A percentile compares a stretch with the other conserved stretches of the same genome.
Evolutionary conservation across 805 yeast species (phyloP).

Genomic region (Clavispora santaluciae): DNA sequence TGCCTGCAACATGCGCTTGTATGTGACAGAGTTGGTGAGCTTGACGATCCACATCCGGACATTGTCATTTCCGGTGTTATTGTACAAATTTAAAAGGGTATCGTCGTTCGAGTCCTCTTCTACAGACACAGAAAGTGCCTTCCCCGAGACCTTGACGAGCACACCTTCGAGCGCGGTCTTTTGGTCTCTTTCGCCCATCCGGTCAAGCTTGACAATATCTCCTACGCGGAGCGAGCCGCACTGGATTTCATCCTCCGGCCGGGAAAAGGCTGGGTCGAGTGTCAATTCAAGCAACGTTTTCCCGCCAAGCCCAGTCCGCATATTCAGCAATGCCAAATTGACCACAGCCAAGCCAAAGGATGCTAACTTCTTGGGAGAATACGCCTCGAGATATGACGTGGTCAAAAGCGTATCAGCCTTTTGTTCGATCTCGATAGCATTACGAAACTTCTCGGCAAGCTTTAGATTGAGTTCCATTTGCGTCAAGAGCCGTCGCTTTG

Average conservation of each 20-base stretch:
- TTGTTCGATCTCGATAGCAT: conserved; percentile 37
- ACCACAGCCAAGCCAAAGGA: conserved; percentile 69
- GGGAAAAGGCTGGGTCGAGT: conserved; percentile 45
- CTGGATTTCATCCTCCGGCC: conserved; percentile 29
- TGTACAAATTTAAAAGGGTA: conserved; percentile 42
- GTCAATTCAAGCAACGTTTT: conserved; percentile 59
- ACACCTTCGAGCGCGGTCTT: conserved; percentile 53
- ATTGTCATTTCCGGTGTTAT: conserved; percentile 33
- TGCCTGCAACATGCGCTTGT: conserved; percentile 74
- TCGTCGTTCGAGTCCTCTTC: conserved; percentile 49
- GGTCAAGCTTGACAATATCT: conserved; percentile 66
- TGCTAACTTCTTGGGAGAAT: conserved; percentile 62
- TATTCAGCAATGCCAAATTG: conserved; percentile 55
- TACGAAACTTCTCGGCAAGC: conserved; percentile 15
- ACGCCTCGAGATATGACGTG: conserved; percentile 26
- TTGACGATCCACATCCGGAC: conserved; percentile 63
- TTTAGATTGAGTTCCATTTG: conserved; percentile 4
- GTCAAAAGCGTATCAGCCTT: conserved; percentile 31
- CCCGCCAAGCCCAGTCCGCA: conserved; percentile 79
- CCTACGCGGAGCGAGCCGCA: conserved; percentile 62
- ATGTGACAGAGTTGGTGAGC: conserved; percentile 63
- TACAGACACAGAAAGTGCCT: conserved; percentile 52
- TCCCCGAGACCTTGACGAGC: conserved; percentile 48
- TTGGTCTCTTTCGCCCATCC: conserved; percentile 28
- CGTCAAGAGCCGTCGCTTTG: neutral